Percentiles rank a stretch among this genome's conserved stretches.
These are phyloP conservation scores for Dictyostelium capitatum DNA, from an alignment of 78 protist species.

Conservation along the genomic window DNA sequence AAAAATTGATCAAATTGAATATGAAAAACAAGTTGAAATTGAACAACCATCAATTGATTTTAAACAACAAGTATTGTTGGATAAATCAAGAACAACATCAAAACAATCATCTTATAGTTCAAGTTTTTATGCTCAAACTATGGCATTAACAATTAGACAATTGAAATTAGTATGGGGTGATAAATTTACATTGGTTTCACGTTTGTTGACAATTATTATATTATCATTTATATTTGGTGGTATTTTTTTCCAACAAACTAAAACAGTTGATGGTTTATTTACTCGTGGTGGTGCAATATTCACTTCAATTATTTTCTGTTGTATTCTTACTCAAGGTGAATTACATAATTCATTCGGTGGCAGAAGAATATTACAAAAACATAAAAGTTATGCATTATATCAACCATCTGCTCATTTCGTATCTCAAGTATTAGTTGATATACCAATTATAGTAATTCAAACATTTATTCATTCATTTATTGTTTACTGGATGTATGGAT, in stretches of 20 bases:
- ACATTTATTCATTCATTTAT: conserved; percentile 38
- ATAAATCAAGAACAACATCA: conserved; percentile 28
- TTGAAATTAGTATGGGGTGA: conserved; percentile 48
- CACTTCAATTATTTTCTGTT: conserved; percentile 28
- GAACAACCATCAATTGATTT: conserved; percentile 35
- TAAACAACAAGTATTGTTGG: conserved; percentile 15
- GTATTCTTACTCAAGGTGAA: conserved; percentile 70
- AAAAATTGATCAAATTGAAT: neutral
- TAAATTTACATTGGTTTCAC: conserved; percentile 42
- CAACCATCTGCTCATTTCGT: conserved; percentile 57
- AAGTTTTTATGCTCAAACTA: conserved; percentile 32
- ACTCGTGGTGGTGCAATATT: conserved; percentile 74
- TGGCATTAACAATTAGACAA: conserved; percentile 43
- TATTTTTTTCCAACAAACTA: conserved; percentile 42
- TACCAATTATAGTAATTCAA: conserved; percentile 46
- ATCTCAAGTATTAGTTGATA: conserved; percentile 57
- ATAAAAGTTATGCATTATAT: conserved; percentile 67
- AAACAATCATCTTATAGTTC: conserved; percentile 47
- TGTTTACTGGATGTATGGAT: conserved; percentile 69
- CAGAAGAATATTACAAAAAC: conserved; percentile 61
- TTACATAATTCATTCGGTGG: conserved; percentile 30
- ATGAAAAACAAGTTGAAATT: conserved; percentile 33
- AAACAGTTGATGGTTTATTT: conserved; percentile 27
- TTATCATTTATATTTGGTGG: conserved; percentile 48
- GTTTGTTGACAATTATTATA: conserved; percentile 20